Conservation (phyloP, 2,329 filamentous ascomycete genomes). For the Colletotrichum nymphaeae region DNA sequence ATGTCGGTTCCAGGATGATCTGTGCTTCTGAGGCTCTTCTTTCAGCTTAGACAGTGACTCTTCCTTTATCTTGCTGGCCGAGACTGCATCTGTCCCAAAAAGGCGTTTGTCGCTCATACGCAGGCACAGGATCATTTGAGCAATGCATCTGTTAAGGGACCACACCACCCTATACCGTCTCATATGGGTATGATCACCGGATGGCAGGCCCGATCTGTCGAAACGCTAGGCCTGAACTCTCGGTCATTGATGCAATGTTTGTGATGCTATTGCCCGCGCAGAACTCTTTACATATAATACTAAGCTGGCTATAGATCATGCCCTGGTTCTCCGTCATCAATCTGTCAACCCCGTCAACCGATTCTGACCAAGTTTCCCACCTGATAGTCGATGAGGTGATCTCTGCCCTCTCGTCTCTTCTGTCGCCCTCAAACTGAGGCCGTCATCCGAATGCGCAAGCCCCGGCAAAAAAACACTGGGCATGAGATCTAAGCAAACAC, state of each 20-base stretch:
- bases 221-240: conserved; percentile 18
- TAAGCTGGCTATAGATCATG: neutral
- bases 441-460: neutral
- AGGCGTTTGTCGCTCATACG: too few species aligned
- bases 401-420: neutral
- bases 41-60: too few species aligned
- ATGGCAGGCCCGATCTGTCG: conserved; percentile 16
- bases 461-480: neutral
- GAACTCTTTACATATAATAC: neutral
- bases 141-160: neutral
- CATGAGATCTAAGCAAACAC: neutral
- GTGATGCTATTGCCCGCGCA: neutral
- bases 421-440: neutral
- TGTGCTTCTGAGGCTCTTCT: neutral
- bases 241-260: neutral
- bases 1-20: neutral
- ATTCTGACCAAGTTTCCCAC: neutral
- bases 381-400: too few species aligned
- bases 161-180: conserved; percentile 6
- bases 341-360: neutral
- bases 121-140: too few species aligned
- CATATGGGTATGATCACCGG: conserved; percentile 21
- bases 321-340: neutral
- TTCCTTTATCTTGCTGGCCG: neutral
- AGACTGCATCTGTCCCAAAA: neutral